A percentile compares a stretch with the other conserved stretches of the same genome.
Conservation (phyloP, 331 rosid genomes). For the Prunus yedoensis region DNA sequence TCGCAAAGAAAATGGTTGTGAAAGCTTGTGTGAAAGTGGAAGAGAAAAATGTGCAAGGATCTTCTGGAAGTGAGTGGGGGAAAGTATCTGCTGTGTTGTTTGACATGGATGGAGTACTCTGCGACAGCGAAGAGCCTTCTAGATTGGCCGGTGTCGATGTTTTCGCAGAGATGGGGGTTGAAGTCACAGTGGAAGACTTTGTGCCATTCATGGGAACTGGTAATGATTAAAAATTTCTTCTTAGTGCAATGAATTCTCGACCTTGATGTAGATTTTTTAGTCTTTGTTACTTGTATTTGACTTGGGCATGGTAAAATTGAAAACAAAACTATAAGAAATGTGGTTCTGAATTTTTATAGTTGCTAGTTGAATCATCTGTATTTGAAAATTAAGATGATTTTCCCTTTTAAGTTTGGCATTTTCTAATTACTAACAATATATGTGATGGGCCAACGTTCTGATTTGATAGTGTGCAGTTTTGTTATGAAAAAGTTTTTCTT, state of each 20-base stretch:
- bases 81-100: conserved; percentile 87
- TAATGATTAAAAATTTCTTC: conserved; percentile 13
- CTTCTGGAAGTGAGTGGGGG: conserved; percentile 62
- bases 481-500: neutral
- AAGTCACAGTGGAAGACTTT: conserved; percentile 79
- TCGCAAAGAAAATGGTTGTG: conserved; percentile 33
- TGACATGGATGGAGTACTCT: conserved; percentile 96
- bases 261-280: neutral
- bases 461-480: neutral
- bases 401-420: neutral
- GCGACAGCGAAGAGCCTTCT: conserved; percentile 83
- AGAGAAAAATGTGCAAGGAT: conserved; percentile 41
- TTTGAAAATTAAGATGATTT: neutral
- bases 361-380: neutral
- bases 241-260: neutral
- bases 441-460: neutral
- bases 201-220: conserved; percentile 97
- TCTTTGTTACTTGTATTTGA: neutral
- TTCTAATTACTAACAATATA: neutral
- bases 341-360: conserved; percentile 1
- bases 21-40: conserved; percentile 65
- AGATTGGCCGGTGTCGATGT: conserved; percentile 81
- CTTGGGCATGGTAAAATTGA: neutral
- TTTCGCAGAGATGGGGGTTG: conserved; percentile 81
- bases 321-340: neutral